Conservation (phyloP, 2,329 filamentous ascomycete genomes). For the Pseudomassariella vexata region DNA sequence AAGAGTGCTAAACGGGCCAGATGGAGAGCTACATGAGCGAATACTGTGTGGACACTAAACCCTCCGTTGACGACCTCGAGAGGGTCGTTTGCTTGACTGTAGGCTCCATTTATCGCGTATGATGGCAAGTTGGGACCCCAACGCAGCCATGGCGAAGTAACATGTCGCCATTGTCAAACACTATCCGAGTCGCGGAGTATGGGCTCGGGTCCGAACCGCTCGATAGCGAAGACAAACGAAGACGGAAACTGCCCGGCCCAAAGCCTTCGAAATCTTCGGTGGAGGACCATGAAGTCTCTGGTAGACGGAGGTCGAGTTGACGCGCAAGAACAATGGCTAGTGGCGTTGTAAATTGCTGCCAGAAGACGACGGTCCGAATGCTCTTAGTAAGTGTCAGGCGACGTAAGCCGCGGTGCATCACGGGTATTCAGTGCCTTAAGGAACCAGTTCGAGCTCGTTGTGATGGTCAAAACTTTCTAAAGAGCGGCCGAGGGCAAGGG, state of each 20-base stretch:
- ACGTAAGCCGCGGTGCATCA: neutral
- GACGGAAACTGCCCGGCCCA: conserved; percentile 23
- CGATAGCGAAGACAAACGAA: conserved; percentile 23
- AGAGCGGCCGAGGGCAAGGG: neutral
- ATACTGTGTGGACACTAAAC: too few relatives aligned
- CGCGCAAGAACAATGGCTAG: conserved; percentile 24
- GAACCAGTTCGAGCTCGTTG: too few relatives aligned
- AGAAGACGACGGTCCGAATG: neutral
- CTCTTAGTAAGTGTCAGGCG: neutral
- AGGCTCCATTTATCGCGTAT: conserved; percentile 24
- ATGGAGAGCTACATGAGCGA: too few relatives aligned
- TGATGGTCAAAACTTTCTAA: neutral
- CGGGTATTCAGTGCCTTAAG: neutral
- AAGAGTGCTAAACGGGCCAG: too few relatives aligned
- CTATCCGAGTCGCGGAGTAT: conserved; percentile 30
- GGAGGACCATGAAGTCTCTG: conserved; percentile 29
- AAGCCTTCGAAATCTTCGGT: conserved; percentile 33
- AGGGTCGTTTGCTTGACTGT: conserved; percentile 20
- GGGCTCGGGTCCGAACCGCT: conserved; percentile 32
- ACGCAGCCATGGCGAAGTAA: conserved; percentile 29
- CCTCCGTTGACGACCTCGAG: conserved; percentile 13
- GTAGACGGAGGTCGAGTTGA: conserved; percentile 26
- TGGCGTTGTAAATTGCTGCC: conserved; percentile 26
- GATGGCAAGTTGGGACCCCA: conserved; percentile 24
- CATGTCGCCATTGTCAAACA: conserved; percentile 30